phyloP scores from a whole-genome alignment of 768 basidiomycete genomes.

The Zangia roseola region DNA sequence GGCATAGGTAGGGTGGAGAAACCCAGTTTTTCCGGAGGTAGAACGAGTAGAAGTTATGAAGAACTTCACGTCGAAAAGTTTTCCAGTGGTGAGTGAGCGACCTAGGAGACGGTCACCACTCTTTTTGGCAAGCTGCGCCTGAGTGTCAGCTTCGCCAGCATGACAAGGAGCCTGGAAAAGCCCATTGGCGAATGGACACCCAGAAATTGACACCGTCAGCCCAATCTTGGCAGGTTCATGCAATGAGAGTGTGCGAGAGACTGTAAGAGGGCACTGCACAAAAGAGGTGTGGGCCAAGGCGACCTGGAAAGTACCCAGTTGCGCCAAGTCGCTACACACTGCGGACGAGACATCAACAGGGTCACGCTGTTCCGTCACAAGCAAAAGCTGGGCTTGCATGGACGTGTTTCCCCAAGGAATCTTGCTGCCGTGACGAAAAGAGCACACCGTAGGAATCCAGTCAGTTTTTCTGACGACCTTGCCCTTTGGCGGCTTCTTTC shows the following conservation, averaged over 20 bases:
- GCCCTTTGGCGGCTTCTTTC: no score
- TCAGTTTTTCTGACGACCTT: neutral
- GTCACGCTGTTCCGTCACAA: neutral
- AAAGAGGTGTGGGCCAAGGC: constrained; percentile 3
- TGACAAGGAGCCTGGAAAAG: constrained; percentile 4
- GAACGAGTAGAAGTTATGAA: constrained; percentile 4
- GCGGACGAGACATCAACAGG: no score
- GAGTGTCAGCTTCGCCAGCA: neutral
- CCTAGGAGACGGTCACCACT: constrained; percentile 3
- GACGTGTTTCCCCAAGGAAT: constrained; percentile 12
- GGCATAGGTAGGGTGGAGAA: constrained; percentile 10
- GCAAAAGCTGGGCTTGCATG: constrained; percentile 9
- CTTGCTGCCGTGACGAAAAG: constrained; percentile 4
- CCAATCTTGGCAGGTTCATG: neutral
- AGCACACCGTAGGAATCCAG: constrained; percentile 7
- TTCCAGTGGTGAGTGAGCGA: constrained; percentile 17
- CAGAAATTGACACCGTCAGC: constrained; percentile 17
- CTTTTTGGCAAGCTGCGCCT: constrained; percentile 2
- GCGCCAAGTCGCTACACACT: neutral
- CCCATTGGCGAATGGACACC: constrained; percentile 14
- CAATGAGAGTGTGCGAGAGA: neutral
- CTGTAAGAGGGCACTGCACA: neutral
- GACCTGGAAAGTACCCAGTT: constrained; percentile 1
- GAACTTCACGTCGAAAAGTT: constrained; percentile 17
- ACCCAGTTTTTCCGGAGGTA: neutral